Conservation (phyloP, 148 eudicot genomes). For the Bassia scoparia region DNA sequence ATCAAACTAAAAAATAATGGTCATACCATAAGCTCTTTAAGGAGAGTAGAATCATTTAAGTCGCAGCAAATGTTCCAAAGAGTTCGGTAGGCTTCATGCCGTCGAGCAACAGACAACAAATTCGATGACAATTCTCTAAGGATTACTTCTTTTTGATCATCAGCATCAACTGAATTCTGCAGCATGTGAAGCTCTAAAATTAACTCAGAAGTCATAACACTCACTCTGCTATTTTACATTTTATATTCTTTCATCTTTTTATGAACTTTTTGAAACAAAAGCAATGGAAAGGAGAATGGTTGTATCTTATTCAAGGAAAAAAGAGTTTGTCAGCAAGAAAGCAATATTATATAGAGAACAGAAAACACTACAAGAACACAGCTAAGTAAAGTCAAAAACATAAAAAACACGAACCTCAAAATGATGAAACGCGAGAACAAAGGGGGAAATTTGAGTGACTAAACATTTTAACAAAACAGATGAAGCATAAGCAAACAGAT, state of each 20-base stretch:
- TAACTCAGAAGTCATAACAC: not conserved
- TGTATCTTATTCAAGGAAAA: too few relatives aligned
- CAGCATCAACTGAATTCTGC: constrained; percentile 56
- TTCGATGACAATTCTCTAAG: constrained; percentile 58
- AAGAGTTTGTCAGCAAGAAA: not conserved
- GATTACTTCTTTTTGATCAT: constrained; percentile 44
- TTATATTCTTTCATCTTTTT: too few relatives aligned
- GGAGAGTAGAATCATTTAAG: constrained; percentile 70
- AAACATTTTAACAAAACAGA: not conserved
- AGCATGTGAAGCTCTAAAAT: constrained; percentile 12
- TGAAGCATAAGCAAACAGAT: too few relatives aligned
- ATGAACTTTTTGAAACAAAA: too few relatives aligned
- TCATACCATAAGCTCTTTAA: constrained; percentile 78
- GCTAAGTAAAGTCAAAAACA: not conserved
- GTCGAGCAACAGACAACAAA: constrained; percentile 72
- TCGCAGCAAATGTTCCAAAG: constrained; percentile 89
- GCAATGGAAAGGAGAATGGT: not conserved
- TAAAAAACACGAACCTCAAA: not conserved
- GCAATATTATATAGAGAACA: not conserved
- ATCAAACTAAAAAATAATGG: not conserved
- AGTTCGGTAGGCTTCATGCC: constrained; percentile 75
- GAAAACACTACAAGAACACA: not conserved
- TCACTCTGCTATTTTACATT: not conserved
- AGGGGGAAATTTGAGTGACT: not conserved
- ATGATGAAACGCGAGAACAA: not conserved